phyloP scores from a whole-genome alignment of 2,329 filamentous ascomycete genomes.

The Exophiala lecanii-corni region DNA sequence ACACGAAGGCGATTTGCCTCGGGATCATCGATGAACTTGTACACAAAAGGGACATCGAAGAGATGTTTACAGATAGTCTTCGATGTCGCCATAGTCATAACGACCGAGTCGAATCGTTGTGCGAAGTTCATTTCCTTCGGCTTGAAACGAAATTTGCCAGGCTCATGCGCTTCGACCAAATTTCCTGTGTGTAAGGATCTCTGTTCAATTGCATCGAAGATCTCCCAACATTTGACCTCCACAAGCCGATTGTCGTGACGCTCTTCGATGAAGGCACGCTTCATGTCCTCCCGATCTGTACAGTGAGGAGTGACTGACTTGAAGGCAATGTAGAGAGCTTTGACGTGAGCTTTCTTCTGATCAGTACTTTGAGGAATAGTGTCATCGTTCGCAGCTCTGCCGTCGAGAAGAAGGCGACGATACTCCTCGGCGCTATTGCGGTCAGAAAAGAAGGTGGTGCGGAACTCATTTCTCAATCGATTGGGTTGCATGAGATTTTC shows the following conservation, averaged over 20 bases:
- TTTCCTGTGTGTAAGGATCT: slow-evolving; percentile 25
- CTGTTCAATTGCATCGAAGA: slow-evolving; percentile 30
- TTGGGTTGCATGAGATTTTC: too few relatives aligned
- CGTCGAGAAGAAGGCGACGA: slow-evolving; percentile 11
- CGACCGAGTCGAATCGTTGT: slow-evolving; percentile 22
- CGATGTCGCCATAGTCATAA: slow-evolving; percentile 22
- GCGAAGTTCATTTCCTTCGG: slow-evolving; percentile 24
- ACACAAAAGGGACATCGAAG: slow-evolving; percentile 32
- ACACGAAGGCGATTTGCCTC: slow-evolving; percentile 28
- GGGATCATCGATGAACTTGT: slow-evolving; percentile 36
- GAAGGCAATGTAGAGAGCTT: slow-evolving; percentile 32
- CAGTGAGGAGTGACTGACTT: slow-evolving; percentile 27
- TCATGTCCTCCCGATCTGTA: slow-evolving; percentile 32
- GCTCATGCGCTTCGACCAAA: slow-evolving; percentile 27
- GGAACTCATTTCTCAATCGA: too few relatives aligned
- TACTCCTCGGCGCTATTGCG: slow-evolving; percentile 11
- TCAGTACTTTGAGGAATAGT: slow-evolving; percentile 28
- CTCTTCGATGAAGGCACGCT: slow-evolving; percentile 29
- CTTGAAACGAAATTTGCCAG: slow-evolving; percentile 23
- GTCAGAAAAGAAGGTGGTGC: not conserved
- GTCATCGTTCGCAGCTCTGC: slow-evolving; percentile 17
- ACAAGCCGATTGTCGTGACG: slow-evolving; percentile 27
- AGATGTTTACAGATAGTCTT: slow-evolving; percentile 41
- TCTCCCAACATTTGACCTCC: slow-evolving; percentile 33
- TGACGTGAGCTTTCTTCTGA: slow-evolving; percentile 29